These are phyloP conservation scores for Podila verticillata DNA, from an alignment of 192 early-diverging fungal species.

Conservation along the genomic window DNA sequence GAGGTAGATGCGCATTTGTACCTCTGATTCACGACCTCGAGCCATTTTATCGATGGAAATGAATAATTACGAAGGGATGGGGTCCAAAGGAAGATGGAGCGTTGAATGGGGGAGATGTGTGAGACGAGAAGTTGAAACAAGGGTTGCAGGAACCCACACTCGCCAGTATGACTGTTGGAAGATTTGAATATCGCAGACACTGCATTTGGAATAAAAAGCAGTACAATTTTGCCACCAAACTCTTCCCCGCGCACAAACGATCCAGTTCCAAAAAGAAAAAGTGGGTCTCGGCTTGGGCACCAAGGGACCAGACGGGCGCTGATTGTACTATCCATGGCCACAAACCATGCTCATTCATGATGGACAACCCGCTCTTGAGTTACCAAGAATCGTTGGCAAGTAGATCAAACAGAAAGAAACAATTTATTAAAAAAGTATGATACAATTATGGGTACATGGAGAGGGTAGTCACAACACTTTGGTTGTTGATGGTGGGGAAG, in stretches of 20 bases:
- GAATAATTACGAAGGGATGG: not conserved
- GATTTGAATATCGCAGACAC: not conserved
- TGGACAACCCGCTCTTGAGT: no score
- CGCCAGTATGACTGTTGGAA: conserved; percentile 1
- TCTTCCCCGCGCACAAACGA: no score
- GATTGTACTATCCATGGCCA: not conserved
- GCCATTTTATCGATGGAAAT: conserved; percentile 5
- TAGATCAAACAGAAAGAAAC: no score
- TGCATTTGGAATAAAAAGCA: no score
- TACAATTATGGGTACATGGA: conserved; percentile 31
- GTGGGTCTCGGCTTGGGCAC: no score
- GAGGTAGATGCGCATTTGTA: not conserved
- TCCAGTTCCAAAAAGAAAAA: no score
- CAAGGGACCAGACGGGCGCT: not conserved
- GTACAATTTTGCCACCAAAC: no score
- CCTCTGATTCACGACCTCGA: conserved; percentile 22
- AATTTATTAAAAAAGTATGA: not conserved
- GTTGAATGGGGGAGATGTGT: not conserved
- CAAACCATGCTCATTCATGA: no score
- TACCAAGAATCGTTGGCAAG: no score
- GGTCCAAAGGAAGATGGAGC: not conserved
- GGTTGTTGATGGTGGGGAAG: conserved; percentile 52
- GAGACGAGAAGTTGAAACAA: not conserved
- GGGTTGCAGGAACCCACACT: not conserved
- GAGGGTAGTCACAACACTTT: conserved; percentile 54